These are phyloP conservation scores for Nigrospora osmanthi DNA, from an alignment of 2,329 filamentous ascomycete genomes.

Conservation along the genomic window DNA sequence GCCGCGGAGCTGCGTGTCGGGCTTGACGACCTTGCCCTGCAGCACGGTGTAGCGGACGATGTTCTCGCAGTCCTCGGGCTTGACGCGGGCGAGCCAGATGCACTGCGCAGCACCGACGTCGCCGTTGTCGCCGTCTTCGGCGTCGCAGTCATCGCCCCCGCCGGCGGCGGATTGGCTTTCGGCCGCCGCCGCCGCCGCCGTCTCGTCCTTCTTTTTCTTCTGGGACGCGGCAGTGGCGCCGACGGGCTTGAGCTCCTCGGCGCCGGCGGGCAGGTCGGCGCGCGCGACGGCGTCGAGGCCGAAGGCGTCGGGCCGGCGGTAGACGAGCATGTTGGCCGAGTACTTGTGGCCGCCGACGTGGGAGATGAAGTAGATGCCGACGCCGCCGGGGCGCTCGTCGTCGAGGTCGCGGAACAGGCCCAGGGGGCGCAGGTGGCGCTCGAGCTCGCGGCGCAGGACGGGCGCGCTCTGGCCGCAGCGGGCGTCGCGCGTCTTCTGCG, in stretches of 20 bases:
- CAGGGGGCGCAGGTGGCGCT: conserved; percentile 77
- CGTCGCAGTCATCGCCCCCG: no score
- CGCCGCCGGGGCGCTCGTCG: conserved; percentile 83
- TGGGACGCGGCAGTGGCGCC: conserved; percentile 4
- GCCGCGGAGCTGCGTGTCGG: conserved; percentile 73
- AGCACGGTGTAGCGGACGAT: conserved; percentile 82
- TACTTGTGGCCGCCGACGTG: conserved; percentile 98
- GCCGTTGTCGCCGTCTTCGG: conserved; percentile 16
- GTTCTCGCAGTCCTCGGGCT: conserved; percentile 87
- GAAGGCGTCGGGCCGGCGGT: conserved; percentile 58
- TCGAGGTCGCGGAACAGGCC: conserved; percentile 81
- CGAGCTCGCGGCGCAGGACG: conserved; percentile 78
- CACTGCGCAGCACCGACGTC: conserved; percentile 69
- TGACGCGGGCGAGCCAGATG: conserved; percentile 83
- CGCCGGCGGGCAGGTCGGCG: conserved; percentile 23
- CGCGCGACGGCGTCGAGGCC: conserved; percentile 38
- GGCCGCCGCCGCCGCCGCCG: no score
- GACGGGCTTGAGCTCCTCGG: conserved; percentile 28
- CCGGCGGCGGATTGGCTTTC: no score
- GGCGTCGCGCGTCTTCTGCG: conserved; percentile 86
- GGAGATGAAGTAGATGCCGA: conserved; percentile 92
- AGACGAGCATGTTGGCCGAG: conserved; percentile 88
- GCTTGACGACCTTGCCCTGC: conserved; percentile 91
- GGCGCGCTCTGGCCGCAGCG: conserved; percentile 93
- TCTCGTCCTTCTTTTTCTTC: conserved; percentile 12